Evolutionary conservation across 2,329 filamentous ascomycete genomes (phyloP), one percentile per base, ranked within the genome.

Genomic region (Trichoderma sp.): DNA sequence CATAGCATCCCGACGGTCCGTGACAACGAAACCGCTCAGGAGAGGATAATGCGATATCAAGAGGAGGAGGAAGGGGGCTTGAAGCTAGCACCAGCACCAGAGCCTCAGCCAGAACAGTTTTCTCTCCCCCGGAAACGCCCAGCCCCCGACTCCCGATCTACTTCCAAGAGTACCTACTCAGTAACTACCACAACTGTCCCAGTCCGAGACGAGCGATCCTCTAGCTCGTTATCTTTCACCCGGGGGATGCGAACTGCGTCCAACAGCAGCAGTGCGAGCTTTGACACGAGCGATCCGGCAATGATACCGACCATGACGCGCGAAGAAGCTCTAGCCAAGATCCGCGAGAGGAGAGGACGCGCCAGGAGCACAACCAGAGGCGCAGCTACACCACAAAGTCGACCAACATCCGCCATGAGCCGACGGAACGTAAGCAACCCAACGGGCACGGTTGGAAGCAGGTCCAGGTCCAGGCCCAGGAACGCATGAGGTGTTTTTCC

Each of bases 291-390:
- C 72, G 87, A 90, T 77, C 87, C 88, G 23, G 88, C 88, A 11
- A 79, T 91, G 73, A 90, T 87, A 55, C 88, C 89, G 6, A 91
- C 89, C 50, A 90, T 91, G 87, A 88, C 88, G 30, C 86, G 93
- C 68, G 93, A 94, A 79, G 86, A 94, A 80, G 92, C 92, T 4
- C 85, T 95, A 17, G 91, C 91, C 70, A 89, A 91, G 78, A 95
- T 95, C 75, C 87, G 90, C 68, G 90, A 93, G 81, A 86, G 93
- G 32, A 84, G 93, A 68, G 92, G 91, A 7, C 84, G 93, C 59
- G 91, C 92, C 71, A 86, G 89, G 75, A 93, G 91, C 79, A 88
- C 91, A 71, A 89, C 90, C 5, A 86, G 89, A 67, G 89, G 88
- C 3, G 86, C 88, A 6, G 83, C 86, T 72, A 92, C 91, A 23